Evolutionary conservation across 2,329 filamentous ascomycete species (phyloP).

Genomic region (Zalaria sp.): DNA sequence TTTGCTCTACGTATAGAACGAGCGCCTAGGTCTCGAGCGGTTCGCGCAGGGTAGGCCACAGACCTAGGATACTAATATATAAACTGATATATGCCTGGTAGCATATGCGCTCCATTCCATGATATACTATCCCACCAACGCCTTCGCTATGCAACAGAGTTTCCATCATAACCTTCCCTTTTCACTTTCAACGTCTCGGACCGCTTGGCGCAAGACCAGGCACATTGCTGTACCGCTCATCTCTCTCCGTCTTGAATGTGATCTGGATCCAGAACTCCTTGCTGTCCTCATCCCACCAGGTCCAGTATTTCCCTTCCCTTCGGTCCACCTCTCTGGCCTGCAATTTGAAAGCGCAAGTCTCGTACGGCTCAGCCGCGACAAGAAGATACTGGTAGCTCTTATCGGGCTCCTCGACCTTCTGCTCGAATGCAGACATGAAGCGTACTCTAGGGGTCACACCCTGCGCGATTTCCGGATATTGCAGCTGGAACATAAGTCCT

Average conservation of each 20-base stretch:
- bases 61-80: too few relatives aligned
- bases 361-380: slow-evolving; percentile 92
- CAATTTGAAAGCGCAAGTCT: slow-evolving; percentile 93
- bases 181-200: slow-evolving; percentile 2
- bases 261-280: slow-evolving; percentile 98
- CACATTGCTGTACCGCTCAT: slow-evolving; percentile 67
- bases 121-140: background rate
- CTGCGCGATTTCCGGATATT: slow-evolving; percentile 78
- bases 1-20: too few relatives aligned
- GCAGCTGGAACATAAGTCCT: slow-evolving; percentile 87
- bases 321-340: slow-evolving; percentile 88
- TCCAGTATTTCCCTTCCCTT: slow-evolving; percentile 76
- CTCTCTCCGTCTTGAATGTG: slow-evolving; percentile 95
- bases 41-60: too few relatives aligned
- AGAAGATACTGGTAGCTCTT: slow-evolving; percentile 90
- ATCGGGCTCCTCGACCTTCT: slow-evolving; percentile 88
- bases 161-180: background rate
- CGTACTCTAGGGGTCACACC: slow-evolving; percentile 70
- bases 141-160: background rate
- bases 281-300: slow-evolving; percentile 86
- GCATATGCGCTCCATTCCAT: too few relatives aligned
- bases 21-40: too few relatives aligned
- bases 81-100: too few relatives aligned
- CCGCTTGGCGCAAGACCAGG: slow-evolving; percentile 35
- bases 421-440: slow-evolving; percentile 96